A percentile compares a stretch with the other conserved stretches of the same genome.
phyloP scores from a whole-genome alignment of 208 protist species.

The Crithidia mellificae region DNA sequence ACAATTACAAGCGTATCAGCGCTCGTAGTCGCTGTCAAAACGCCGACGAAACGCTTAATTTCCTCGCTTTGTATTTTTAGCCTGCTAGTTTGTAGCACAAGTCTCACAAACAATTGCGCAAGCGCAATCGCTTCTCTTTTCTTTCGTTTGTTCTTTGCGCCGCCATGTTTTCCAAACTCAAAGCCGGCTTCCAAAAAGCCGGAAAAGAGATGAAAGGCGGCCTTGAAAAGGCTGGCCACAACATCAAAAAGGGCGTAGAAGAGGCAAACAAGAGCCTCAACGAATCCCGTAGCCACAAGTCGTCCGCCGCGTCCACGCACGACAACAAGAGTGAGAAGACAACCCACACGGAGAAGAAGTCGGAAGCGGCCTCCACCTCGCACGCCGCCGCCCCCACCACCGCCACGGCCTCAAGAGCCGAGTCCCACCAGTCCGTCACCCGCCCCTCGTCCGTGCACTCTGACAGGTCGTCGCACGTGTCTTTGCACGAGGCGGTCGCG shows the following conservation, averaged over 20 bases:
- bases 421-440: neutral
- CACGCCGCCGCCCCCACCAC: neutral
- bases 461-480: conserved; percentile 4
- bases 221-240: conserved; percentile 18
- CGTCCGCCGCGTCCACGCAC: neutral
- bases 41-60: no score
- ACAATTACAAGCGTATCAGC: no score
- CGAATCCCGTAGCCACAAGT: conserved; percentile 8
- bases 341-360: conserved; percentile 7
- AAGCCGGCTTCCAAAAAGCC: conserved; percentile 25
- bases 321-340: conserved; percentile 10
- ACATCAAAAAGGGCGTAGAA: conserved; percentile 10
- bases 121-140: no score
- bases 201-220: conserved; percentile 27
- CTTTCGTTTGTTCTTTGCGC: neutral
- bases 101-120: no score
- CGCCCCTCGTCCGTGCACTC: conserved; percentile 14
- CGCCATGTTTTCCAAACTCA: conserved; percentile 18
- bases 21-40: no score
- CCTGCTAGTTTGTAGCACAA: no score
- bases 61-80: no score
- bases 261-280: neutral
- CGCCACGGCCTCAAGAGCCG: neutral
- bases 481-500: neutral
- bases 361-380: neutral